Evolutionary conservation across 495 filamentous ascomycete species (phyloP).

Genomic region (Penicillium mononematosum): DNA sequence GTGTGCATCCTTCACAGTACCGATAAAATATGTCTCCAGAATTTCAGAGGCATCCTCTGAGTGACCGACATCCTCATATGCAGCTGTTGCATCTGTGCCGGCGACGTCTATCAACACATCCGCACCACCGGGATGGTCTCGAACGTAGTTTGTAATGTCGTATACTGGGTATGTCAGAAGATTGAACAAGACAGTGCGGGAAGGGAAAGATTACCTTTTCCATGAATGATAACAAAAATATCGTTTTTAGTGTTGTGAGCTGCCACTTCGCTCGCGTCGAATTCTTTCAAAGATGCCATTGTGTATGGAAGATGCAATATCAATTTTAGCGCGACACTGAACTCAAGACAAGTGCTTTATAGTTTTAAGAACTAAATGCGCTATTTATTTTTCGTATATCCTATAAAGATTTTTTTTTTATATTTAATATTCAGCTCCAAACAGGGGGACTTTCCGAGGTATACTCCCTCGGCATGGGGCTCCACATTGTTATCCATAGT

Average conservation of each 20-base stretch:
- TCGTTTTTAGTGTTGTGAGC: constrained; percentile 43
- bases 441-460: constrained; percentile 6
- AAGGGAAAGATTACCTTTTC: constrained; percentile 37
- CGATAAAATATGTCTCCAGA: constrained; percentile 24
- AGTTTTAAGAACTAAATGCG: background rate
- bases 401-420: background rate
- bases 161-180: constrained; percentile 37
- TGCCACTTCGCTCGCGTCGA: constrained; percentile 35
- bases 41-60: constrained; percentile 41
- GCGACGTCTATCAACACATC: constrained; percentile 47
- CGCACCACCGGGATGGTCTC: constrained; percentile 53
- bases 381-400: background rate
- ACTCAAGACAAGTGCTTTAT: constrained; percentile 1
- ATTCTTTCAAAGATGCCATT: constrained; percentile 20
- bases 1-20: constrained; percentile 25
- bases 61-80: constrained; percentile 51
- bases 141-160: constrained; percentile 45
- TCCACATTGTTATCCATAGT: background rate
- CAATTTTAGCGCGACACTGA: background rate
- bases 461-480: constrained; percentile 7
- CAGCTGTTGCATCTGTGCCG: constrained; percentile 48
- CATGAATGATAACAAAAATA: constrained; percentile 49
- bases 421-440: background rate
- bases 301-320: background rate
- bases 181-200: background rate